Conservation (phyloP, 1,284 basidiomycete genomes). For the Anthracocystis panici-leucophaei region DNA sequence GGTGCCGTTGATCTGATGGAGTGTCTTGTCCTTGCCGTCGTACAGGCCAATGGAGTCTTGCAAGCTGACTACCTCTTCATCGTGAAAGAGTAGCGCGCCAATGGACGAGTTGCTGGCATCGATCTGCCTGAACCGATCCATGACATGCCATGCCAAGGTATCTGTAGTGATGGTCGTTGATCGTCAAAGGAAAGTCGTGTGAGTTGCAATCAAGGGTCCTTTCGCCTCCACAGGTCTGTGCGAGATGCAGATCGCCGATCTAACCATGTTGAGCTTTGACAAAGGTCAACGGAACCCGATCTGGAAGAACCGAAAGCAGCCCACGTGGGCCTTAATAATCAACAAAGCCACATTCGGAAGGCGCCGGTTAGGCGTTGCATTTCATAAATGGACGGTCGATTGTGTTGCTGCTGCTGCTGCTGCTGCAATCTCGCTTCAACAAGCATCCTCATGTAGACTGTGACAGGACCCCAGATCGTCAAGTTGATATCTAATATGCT, state of each 20-base stretch:
- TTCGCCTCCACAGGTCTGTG: slow-evolving; percentile 10
- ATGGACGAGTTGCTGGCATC: slow-evolving; percentile 59
- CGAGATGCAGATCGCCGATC: slow-evolving; percentile 2
- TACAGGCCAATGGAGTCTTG: slow-evolving; percentile 65
- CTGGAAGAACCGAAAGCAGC: slow-evolving; percentile 4
- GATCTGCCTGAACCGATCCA: slow-evolving; percentile 64
- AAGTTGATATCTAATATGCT: too few species aligned
- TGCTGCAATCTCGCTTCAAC: too few species aligned
- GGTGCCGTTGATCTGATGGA: slow-evolving; percentile 79
- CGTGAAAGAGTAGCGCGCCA: slow-evolving; percentile 53
- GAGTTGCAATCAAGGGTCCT: slow-evolving; percentile 9
- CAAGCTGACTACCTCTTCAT: slow-evolving; percentile 62
- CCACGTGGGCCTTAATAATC: slow-evolving; percentile 18
- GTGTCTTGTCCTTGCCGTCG: slow-evolving; percentile 79
- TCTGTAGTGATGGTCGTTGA: too few species aligned
- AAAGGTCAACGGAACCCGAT: not conserved
- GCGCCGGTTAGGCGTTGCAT: slow-evolving; percentile 17
- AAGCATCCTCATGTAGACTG: too few species aligned
- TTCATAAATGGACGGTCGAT: not conserved
- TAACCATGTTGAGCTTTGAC: slow-evolving; percentile 5
- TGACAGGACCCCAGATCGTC: too few species aligned
- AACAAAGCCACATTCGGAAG: slow-evolving; percentile 19
- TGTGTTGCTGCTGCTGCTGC: not conserved
- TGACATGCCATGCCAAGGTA: slow-evolving; percentile 21
- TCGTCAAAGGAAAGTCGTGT: not conserved